These are phyloP conservation scores for Mycena metata DNA, from an alignment of 768 basidiomycete genomes.

Conservation along the genomic window DNA sequence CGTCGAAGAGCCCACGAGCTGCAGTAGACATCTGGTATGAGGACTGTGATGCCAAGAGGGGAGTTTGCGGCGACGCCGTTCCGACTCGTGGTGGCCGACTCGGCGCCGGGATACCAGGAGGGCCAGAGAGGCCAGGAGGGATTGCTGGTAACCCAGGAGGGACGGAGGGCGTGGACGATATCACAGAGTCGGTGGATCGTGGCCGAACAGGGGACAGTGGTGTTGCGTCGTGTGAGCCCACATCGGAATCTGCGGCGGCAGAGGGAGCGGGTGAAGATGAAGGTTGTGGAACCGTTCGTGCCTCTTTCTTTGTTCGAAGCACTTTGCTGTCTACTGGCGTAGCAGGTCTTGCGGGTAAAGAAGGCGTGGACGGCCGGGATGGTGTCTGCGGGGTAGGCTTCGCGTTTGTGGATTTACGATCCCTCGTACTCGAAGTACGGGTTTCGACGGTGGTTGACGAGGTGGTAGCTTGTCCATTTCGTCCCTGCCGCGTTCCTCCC, in stretches of 20 bases:
- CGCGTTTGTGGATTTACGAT: conserved; percentile 46
- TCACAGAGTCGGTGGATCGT: conserved; percentile 53
- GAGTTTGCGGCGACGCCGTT: conserved; percentile 65
- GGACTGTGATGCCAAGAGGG: conserved; percentile 66
- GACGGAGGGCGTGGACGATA: conserved; percentile 50
- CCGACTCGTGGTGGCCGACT: conserved; percentile 63
- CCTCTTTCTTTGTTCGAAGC: conserved; percentile 55
- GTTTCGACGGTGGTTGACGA: conserved; percentile 47
- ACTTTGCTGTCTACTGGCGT: conserved; percentile 59
- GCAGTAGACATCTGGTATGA: conserved; percentile 91
- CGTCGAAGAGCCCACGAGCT: conserved; percentile 86
- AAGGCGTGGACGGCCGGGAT: conserved; percentile 71
- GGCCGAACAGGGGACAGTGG: conserved; percentile 57
- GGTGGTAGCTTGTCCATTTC: conserved; percentile 49
- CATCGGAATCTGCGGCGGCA: conserved; percentile 64
- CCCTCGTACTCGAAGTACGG: conserved; percentile 50
- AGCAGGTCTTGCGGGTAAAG: conserved; percentile 57
- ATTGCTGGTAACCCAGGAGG: conserved; percentile 59
- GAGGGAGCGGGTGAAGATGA: conserved; percentile 64
- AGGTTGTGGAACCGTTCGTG: conserved; percentile 44
- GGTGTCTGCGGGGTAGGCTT: conserved; percentile 67
- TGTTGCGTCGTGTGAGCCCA: conserved; percentile 60
- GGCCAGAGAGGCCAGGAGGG: conserved; percentile 53
- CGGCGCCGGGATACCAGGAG: conserved; percentile 75
- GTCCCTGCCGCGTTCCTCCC: conserved; percentile 61